Evolutionary conservation across 2,329 filamentous ascomycete species (phyloP).

Genomic region (Pseudonectria foliicola): DNA sequence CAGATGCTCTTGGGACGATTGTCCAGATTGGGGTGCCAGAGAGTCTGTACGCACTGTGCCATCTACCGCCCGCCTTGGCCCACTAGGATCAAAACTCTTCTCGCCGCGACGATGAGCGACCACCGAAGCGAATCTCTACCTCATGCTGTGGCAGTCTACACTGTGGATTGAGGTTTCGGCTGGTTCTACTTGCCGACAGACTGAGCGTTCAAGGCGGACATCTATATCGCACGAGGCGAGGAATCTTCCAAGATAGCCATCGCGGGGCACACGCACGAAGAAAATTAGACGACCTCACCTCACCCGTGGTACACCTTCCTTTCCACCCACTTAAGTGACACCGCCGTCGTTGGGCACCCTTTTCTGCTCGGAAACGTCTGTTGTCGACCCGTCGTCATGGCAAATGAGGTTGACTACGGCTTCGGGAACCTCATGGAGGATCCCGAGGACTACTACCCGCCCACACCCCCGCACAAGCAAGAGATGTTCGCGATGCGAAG

Average conservation of each 20-base stretch:
- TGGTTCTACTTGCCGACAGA: too few species aligned
- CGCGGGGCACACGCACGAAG: not conserved
- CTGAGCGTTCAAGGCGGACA: too few species aligned
- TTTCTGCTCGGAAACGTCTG: not conserved
- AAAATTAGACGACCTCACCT: too few species aligned
- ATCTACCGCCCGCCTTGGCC: constrained; percentile 19
- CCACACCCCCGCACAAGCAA: constrained; percentile 67
- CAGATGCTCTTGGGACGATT: not conserved
- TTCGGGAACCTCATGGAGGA: constrained; percentile 64
- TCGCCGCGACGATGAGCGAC: constrained; percentile 10
- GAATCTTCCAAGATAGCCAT: too few species aligned
- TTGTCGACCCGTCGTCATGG: constrained; percentile 16
- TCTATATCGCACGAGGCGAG: too few species aligned
- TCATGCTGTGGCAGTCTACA: not conserved
- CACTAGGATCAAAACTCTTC: constrained; percentile 24
- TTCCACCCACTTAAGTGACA: not conserved
- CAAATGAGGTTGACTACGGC: constrained; percentile 30
- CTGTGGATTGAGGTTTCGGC: too few species aligned
- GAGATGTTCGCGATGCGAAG: constrained; percentile 63
- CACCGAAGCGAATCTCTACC: not conserved
- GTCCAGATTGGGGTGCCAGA: not conserved
- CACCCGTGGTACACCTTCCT: too few species aligned
- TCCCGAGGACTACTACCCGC: constrained; percentile 71
- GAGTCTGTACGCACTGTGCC: constrained; percentile 19
- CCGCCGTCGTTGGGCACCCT: not conserved